A percentile compares a stretch with the other conserved stretches of the same genome.
Evolutionary conservation across 805 yeast genomes (phyloP).

Genomic region (Hanseniaspora nectarophila): DNA sequence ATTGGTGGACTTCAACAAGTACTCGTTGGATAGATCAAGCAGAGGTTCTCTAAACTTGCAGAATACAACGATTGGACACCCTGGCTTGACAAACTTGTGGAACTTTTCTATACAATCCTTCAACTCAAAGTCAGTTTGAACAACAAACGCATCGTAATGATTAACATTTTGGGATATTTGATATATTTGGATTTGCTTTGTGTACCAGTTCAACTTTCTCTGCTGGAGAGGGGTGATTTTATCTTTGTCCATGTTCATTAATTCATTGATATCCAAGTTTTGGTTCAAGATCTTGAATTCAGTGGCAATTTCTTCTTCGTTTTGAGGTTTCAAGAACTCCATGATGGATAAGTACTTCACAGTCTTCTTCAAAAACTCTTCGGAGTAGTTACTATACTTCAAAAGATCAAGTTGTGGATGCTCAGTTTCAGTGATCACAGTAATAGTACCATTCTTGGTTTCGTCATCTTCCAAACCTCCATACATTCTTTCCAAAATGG

Average conservation of each 20-base stretch:
- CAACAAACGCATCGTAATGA: slow-evolving; percentile 59
- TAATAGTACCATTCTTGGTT: slow-evolving; percentile 42
- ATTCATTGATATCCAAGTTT: slow-evolving; percentile 34
- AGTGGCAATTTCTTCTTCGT: slow-evolving; percentile 32
- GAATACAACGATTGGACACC: slow-evolving; percentile 76
- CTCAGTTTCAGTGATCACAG: slow-evolving; percentile 81
- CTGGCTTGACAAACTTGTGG: slow-evolving; percentile 61
- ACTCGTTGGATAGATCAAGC: slow-evolving; percentile 54
- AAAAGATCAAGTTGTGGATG: slow-evolving; percentile 72
- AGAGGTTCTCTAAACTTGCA: slow-evolving; percentile 70
- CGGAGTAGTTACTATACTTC: slow-evolving; percentile 52
- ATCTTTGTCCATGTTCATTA: slow-evolving; percentile 45
- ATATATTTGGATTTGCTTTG: slow-evolving; percentile 33
- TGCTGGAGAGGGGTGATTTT: slow-evolving; percentile 46
- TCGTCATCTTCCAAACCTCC: slow-evolving; percentile 25
- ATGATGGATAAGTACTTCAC: slow-evolving; percentile 62
- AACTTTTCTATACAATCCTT: slow-evolving; percentile 52
- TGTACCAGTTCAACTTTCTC: slow-evolving; percentile 45
- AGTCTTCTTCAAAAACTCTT: slow-evolving; percentile 39
- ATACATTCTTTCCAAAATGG: slow-evolving; percentile 81
- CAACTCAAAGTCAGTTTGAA: slow-evolving; percentile 61
- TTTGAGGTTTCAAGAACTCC: slow-evolving; percentile 72
- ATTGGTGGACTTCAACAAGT: slow-evolving; percentile 52
- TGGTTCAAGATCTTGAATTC: slow-evolving; percentile 33
- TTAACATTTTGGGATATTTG: slow-evolving; percentile 39